Base-by-base conservation (phyloP, 2,329 filamentous ascomycete genomes). In the Colletotrichum plurivorum region DNA sequence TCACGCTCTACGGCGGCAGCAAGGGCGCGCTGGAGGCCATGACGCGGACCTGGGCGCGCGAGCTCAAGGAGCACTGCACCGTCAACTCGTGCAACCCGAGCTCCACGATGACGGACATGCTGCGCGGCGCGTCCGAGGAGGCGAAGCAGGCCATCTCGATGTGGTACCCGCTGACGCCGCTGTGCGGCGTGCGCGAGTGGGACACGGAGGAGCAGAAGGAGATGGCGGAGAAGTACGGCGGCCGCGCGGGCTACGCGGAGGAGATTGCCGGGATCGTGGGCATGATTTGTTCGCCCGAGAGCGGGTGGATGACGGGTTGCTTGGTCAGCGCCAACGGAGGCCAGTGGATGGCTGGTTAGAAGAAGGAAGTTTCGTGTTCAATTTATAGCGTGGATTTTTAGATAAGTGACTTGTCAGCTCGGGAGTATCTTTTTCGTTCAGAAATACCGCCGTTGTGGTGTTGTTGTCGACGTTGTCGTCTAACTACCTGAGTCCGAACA, bases 231-330 rank as follows among this genome's bases (percentile, higher is more conserved):
- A 84, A 83, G 81, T 85, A 83, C 27, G 81, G 82, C 0, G 79
- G 83, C 45, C 83, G 86, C 65, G 84, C 84, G 4, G 90, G 84
- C 4, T 92, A 91, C 75, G 87, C 89, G 10, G 84, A 86, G 70
- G 92, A 93, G 79, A 84, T 93, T 79, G 92, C 91, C 0, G 91
- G 90, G 1, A 87, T 92, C 5, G 88, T 93, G 54, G 91, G 87
- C 9, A 92, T 93, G 90, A 81, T 93, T 48, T 93, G 91, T 76
- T 87, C 86, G 7, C 85, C 85, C 12, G 91, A 93, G 77, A 85
- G 84, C 46, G 87, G 84, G 2, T 93, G 91, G 90, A 90, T 89
- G 67, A 93, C 91, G 1, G 92, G 92, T 4, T 91, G 88, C 75
- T 87, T 93, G 39, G 84, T 93, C n/a, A 92, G 89, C 78, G 90